These are phyloP conservation scores for Fistulinella cinereoalba DNA, from an alignment of 1,284 basidiomycete genomes.

Conservation along the genomic window DNA sequence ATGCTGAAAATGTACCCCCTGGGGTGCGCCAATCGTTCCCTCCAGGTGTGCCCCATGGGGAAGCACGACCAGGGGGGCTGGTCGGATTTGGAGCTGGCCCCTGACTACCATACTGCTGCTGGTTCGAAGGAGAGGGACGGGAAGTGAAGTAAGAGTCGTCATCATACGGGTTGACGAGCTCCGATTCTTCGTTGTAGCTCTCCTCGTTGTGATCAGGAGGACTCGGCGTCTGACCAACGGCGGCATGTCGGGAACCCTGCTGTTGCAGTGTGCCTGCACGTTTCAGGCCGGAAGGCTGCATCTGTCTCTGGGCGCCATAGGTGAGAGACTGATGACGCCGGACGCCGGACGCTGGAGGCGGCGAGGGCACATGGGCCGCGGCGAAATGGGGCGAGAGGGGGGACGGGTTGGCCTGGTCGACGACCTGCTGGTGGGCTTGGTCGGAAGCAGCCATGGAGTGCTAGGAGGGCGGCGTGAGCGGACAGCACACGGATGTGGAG, in stretches of 20 bases:
- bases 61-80: constrained; percentile 61
- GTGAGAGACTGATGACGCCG: constrained; percentile 78
- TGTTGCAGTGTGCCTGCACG: constrained; percentile 72
- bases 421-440: constrained; percentile 46
- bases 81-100: constrained; percentile 46
- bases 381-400: constrained; percentile 62
- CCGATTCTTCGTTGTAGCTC: constrained; percentile 53
- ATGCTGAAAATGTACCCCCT: constrained; percentile 30
- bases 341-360: constrained; percentile 65
- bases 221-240: constrained; percentile 41
- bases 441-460: constrained; percentile 34
- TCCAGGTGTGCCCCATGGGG: constrained; percentile 59
- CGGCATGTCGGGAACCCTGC: constrained; percentile 36
- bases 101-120: constrained; percentile 31
- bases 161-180: constrained; percentile 48
- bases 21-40: constrained; percentile 61
- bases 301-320: constrained; percentile 54
- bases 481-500: constrained; percentile 1
- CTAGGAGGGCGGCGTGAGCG: constrained; percentile 18
- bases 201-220: constrained; percentile 54
- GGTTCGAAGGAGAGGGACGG: constrained; percentile 29
- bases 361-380: constrained; percentile 55
- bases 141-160: constrained; percentile 53
- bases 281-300: constrained; percentile 52
- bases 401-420: constrained; percentile 50